Base-by-base conservation (phyloP, 164 flowering plant species). In the Aristolochia fimbriata region DNA sequence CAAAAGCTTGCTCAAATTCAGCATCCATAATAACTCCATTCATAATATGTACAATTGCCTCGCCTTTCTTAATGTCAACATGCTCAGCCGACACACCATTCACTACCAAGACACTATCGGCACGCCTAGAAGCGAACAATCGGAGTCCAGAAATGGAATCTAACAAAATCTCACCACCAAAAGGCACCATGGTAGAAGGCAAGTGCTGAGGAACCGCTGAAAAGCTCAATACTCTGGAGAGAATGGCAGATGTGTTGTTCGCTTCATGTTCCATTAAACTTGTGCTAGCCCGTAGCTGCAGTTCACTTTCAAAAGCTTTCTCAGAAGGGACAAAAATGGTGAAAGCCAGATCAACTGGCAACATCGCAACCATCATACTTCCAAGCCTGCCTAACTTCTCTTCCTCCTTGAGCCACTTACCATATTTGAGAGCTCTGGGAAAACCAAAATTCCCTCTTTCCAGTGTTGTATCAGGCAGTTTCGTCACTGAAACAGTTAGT, bases 11-110 rank as follows among this genome's bases (percentile, higher is more conserved):
- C 65, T 78, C 81, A 65, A 91, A 88, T 23, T 82, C 89, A 20
- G 89, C 72, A 77, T 91, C 97, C 91, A 88, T 84, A 41, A 92
- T 71, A 8, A 79, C 91, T 27, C 98, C 96, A 77, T 83, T 73
- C 86, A 92, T 92, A 0, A 87, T 47, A 78, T 92, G 91, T n/a
- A 87, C 74, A 55, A 87, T 72, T 14, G 75, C 65, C 71, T 81
- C 77, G 55, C 78, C 72, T 70, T 55, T 77, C 64, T 63, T 73
- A 16, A 84, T 12, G 78, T 80, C 90, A 25, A 80, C 79, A 31
- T 10, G 50, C 45, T 74, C 64, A 3, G 96, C 75, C 47, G 62
- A 61, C n/a, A 89, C 74, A 43, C 81, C 63, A 58, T 87, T 87
- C 27, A 83, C 91, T 0, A 82, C 65, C 24, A 89, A 49, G 65